Percentiles rank a stretch among this genome's conserved stretches.
phyloP scores from a whole-genome alignment of 306 rosid species.

The Glycine latifolia region DNA sequence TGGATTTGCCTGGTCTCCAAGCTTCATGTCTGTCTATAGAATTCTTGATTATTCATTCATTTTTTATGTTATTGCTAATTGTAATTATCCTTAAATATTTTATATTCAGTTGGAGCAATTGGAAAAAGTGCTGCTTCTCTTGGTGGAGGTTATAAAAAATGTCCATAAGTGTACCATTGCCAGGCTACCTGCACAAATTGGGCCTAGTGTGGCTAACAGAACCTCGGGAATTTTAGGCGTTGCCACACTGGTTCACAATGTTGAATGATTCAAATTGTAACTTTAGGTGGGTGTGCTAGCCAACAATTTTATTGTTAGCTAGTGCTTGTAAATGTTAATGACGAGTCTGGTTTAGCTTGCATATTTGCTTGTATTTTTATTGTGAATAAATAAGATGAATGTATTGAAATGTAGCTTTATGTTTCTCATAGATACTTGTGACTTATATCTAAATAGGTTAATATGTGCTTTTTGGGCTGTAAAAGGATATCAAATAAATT shows the following conservation, averaged over 20 bases:
- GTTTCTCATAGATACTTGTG: too few species aligned
- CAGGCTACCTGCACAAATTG: not conserved
- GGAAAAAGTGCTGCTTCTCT: constrained; percentile 30
- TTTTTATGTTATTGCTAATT: constrained; percentile 18
- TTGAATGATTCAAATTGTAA: constrained; percentile 20
- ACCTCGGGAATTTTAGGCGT: not conserved
- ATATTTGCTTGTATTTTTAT: not conserved
- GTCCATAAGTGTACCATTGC: constrained; percentile 2
- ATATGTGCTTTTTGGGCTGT: too few species aligned
- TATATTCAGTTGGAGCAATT: constrained; percentile 23
- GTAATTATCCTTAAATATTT: constrained; percentile 2
- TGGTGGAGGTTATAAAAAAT: not conserved
- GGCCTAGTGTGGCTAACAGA: not conserved
- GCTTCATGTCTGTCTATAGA: constrained; percentile 3
- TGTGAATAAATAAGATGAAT: not conserved
- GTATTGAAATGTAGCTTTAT: not conserved
- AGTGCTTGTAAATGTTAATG: constrained; percentile 7
- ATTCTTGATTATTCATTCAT: constrained; percentile 7
- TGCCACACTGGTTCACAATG: not conserved
- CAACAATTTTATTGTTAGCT: not conserved
- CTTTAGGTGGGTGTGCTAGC: constrained; percentile 1
- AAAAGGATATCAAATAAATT: too few species aligned
- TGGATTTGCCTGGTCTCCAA: constrained; percentile 16
- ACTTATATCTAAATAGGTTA: too few species aligned
- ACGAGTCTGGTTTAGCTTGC: not conserved